Conservation (phyloP, 2,329 filamentous ascomycete genomes). For the Colletotrichum theobromicola region DNA sequence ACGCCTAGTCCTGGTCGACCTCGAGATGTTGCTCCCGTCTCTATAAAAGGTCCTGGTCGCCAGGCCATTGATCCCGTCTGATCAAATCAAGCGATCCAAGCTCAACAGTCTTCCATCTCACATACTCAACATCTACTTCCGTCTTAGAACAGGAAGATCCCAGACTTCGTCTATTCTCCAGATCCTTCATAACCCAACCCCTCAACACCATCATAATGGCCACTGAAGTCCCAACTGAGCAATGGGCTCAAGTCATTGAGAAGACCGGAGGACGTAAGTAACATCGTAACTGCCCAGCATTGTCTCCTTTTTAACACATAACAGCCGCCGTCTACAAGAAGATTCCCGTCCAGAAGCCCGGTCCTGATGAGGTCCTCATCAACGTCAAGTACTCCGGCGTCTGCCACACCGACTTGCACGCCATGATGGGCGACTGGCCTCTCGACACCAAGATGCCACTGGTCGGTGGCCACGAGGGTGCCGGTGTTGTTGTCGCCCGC, state of each 20-base stretch:
- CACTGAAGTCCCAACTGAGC: constrained; percentile 69
- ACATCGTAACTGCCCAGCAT: not conserved
- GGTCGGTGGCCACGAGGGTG: constrained; percentile 82
- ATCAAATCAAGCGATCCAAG: constrained; percentile 11
- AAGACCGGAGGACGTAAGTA: constrained; percentile 73
- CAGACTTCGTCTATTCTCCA: not conserved
- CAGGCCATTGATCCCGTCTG: not conserved
- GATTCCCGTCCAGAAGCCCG: constrained; percentile 82
- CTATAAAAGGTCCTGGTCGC: constrained; percentile 14
- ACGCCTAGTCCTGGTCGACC: not conserved
- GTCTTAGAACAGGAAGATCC: not conserved
- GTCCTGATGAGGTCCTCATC: constrained; percentile 88
- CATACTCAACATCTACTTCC: not conserved
- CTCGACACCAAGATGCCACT: constrained; percentile 82
- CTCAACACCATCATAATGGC: constrained; percentile 1
- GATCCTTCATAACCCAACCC: not conserved
- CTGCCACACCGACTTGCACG: constrained; percentile 84
- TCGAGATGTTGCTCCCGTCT: constrained; percentile 5
- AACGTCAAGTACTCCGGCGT: constrained; percentile 92
- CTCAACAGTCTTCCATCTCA: constrained; percentile 3
- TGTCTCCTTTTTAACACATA: constrained; percentile 2
- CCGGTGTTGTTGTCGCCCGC: constrained; percentile 80
- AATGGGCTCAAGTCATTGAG: constrained; percentile 93
- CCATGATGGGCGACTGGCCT: constrained; percentile 90
- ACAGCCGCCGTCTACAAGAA: constrained; percentile 73